These are phyloP conservation scores for Paecilomyces fulvus DNA, from an alignment of 2,329 filamentous ascomycete genomes.

Conservation along the genomic window DNA sequence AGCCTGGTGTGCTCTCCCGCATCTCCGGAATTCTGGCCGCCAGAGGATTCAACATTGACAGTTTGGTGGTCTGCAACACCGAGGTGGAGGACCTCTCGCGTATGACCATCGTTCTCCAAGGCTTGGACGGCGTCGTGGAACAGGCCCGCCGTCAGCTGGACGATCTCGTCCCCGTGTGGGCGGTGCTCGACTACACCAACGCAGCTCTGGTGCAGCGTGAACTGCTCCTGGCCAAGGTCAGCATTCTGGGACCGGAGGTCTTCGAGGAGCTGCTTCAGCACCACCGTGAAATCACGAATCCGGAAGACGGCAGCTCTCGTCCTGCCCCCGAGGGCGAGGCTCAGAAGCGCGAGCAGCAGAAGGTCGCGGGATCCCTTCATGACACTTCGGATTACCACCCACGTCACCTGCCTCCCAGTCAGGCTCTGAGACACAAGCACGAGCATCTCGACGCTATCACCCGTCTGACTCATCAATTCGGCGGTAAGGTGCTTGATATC, in stretches of 20 bases:
- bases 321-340: conserved; percentile 13
- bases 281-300: conserved; percentile 73
- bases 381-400: conserved; percentile 69
- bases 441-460: conserved; percentile 96
- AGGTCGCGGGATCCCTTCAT: conserved; percentile 20
- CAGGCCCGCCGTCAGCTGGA: conserved; percentile 92
- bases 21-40: conserved; percentile 94
- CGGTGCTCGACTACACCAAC: conserved; percentile 89
- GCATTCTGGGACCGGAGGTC: conserved; percentile 93
- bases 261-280: conserved; percentile 95
- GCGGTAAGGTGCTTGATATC: conserved; percentile 94
- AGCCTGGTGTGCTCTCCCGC: conserved; percentile 92
- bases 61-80: conserved; percentile 92
- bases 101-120: conserved; percentile 97
- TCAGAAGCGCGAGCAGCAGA: conserved; percentile 31
- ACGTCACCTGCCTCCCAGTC: conserved; percentile 70
- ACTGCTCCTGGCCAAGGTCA: conserved; percentile 89
- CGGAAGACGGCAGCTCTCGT: conserved; percentile 38
- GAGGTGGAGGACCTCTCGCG: conserved; percentile 94
- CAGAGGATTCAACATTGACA: conserved; percentile 98
- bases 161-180: conserved; percentile 96
- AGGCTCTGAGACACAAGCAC: conserved; percentile 92
- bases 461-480: conserved; percentile 93
- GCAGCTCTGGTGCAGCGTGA: conserved; percentile 93
- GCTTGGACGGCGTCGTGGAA: conserved; percentile 94